These are phyloP conservation scores for Aspergillus brunneoviolaceus DNA, from an alignment of 2,329 filamentous ascomycete species.

Conservation along the genomic window DNA sequence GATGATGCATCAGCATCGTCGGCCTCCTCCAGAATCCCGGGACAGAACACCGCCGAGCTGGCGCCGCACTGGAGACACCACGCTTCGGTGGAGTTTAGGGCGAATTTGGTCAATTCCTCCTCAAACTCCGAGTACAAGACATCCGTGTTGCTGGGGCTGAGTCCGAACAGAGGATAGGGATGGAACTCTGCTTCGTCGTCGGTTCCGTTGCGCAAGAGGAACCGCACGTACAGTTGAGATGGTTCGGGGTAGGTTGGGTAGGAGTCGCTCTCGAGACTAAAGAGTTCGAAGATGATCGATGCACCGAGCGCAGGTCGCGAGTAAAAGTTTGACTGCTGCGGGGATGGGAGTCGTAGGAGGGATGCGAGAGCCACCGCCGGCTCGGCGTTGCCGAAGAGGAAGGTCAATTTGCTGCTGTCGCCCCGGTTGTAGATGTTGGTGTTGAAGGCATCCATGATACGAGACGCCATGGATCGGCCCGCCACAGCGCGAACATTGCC, in stretches of 20 bases:
- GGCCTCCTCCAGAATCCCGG: conserved; percentile 36
- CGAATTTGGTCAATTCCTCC: conserved; percentile 44
- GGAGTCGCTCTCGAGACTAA: conserved; percentile 39
- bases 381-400: conserved; percentile 52
- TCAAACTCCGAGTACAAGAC: conserved; percentile 55
- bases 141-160: conserved; percentile 45
- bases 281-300: conserved; percentile 55
- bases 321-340: conserved; percentile 46
- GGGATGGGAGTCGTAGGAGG: conserved; percentile 41
- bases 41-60: conserved; percentile 51
- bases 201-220: conserved; percentile 59
- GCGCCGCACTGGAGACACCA: conserved; percentile 56
- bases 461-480: conserved; percentile 44
- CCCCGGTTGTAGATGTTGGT: conserved; percentile 41
- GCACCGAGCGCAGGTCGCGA: conserved; percentile 51
- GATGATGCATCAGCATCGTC: background rate
- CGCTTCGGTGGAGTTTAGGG: conserved; percentile 44
- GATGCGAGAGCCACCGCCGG: conserved; percentile 54
- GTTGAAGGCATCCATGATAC: conserved; percentile 40
- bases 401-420: conserved; percentile 42
- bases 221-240: conserved; percentile 54
- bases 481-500: conserved; percentile 41
- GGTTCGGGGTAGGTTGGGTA: conserved; percentile 40
- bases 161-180: conserved; percentile 53
- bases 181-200: conserved; percentile 32